Percentiles rank a stretch among this genome's conserved stretches.
Conservation (phyloP, 2,329 filamentous ascomycete genomes). For the Penicillium italicum region DNA sequence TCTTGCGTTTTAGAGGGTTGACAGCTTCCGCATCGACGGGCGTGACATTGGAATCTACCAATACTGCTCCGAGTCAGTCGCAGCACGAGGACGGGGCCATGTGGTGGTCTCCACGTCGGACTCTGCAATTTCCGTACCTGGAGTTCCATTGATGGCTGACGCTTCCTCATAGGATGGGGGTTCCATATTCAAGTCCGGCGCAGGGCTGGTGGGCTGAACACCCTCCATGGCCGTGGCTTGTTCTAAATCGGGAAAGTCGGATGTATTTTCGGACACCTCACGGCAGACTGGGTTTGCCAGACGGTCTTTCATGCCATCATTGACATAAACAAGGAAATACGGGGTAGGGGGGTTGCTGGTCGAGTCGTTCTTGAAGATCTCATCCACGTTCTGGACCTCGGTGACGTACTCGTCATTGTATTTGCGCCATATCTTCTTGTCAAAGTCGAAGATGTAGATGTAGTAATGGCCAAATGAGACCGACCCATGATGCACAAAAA, state of each 20-base stretch:
- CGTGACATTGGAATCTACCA: slow-evolving; percentile 11
- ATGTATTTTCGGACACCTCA: slow-evolving; percentile 32
- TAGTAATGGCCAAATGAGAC: slow-evolving; percentile 84
- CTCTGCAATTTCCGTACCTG: slow-evolving; percentile 7
- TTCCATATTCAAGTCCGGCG: slow-evolving; percentile 28
- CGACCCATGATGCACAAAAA: slow-evolving; percentile 78
- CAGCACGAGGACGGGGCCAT: neutral
- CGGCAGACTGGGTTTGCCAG: slow-evolving; percentile 57
- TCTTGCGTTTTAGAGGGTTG: slow-evolving; percentile 39
- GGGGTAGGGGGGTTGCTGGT: slow-evolving; percentile 65
- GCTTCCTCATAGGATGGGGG: slow-evolving; percentile 30
- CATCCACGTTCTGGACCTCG: slow-evolving; percentile 59
- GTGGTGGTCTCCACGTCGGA: neutral
- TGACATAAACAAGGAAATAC: slow-evolving; percentile 80
- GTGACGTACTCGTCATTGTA: slow-evolving; percentile 89
- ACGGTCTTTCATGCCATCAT: slow-evolving; percentile 59
- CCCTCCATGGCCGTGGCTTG: slow-evolving; percentile 17
- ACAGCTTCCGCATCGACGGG: slow-evolving; percentile 8
- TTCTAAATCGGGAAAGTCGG: slow-evolving; percentile 2
- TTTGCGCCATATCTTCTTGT: slow-evolving; percentile 75
- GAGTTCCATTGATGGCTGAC: slow-evolving; percentile 10
- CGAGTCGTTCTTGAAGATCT: slow-evolving; percentile 67
- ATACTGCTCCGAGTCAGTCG: slow-evolving; percentile 1
- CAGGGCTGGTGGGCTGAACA: slow-evolving; percentile 8
- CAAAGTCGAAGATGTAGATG: slow-evolving; percentile 93